Evolutionary conservation across 257 asterid species (phyloP).

Genomic region (Rubia yunnanensis): DNA sequence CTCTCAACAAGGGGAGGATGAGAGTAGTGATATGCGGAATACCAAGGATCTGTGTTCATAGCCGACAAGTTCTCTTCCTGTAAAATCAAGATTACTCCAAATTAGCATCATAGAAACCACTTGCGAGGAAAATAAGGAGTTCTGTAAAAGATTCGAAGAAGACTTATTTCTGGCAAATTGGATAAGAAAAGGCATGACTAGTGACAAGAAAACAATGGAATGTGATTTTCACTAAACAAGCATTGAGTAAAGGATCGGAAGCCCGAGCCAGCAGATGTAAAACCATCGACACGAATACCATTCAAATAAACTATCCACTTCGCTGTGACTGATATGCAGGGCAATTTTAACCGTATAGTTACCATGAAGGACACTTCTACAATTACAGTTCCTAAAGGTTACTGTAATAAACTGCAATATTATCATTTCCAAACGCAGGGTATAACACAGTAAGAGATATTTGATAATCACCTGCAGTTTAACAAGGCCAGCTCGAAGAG

Average conservation of each 20-base stretch:
- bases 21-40: conserved; percentile 93
- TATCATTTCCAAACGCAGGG: neutral
- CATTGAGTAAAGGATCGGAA: no score
- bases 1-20: conserved; percentile 97
- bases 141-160: no score
- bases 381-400: neutral
- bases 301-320: no score
- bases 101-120: neutral
- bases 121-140: neutral
- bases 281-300: no score
- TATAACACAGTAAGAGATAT: conserved; percentile 1
- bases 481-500: conserved; percentile 91
- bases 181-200: no score
- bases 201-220: no score
- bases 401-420: neutral
- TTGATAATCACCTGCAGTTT: conserved; percentile 65
- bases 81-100: neutral
- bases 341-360: no score
- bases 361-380: neutral
- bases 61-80: conserved; percentile 94
- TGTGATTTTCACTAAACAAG: no score
- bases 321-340: no score
- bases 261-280: no score
- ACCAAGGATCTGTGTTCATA: conserved; percentile 95
- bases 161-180: neutral